These are phyloP conservation scores for Calonectria pseudoturangicola DNA, from an alignment of 2,329 filamentous ascomycete genomes.

Conservation along the genomic window DNA sequence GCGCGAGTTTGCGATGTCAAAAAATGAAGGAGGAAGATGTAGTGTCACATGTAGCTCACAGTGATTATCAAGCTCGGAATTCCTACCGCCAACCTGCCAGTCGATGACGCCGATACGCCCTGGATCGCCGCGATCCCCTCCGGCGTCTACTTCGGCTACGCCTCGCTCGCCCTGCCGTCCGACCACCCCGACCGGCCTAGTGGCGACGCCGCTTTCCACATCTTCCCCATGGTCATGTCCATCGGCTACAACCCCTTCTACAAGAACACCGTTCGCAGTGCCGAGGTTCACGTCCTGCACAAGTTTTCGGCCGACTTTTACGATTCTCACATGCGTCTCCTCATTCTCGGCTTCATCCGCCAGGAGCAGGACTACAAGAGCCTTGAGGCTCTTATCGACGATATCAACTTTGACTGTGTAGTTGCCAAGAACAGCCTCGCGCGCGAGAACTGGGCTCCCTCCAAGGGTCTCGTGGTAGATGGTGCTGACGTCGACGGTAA, in stretches of 20 bases:
- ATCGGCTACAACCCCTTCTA: conserved; percentile 99
- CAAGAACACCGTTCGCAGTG: conserved; percentile 89
- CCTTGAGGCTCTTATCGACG: conserved; percentile 87
- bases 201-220: conserved; percentile 56
- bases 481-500: conserved; percentile 54
- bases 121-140: conserved; percentile 80
- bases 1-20: background rate
- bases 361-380: conserved; percentile 92
- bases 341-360: conserved; percentile 91
- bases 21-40: background rate
- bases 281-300: conserved; percentile 93
- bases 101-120: conserved; percentile 75
- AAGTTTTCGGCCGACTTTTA: conserved; percentile 89
- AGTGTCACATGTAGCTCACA: conserved; percentile 18
- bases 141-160: conserved; percentile 96
- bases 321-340: conserved; percentile 83
- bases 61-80: conserved; percentile 83
- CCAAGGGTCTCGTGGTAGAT: conserved; percentile 59
- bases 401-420: conserved; percentile 92
- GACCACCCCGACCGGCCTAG: conserved; percentile 65
- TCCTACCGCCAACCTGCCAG: conserved; percentile 93
- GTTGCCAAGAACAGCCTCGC: conserved; percentile 85
- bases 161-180: conserved; percentile 78
- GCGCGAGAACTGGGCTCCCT: conserved; percentile 76
- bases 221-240: conserved; percentile 93